Evolutionary conservation across 1,284 basidiomycete species (phyloP), one percentile per base, ranked within the genome.

Genomic region (Exsudoporus floridanus): DNA sequence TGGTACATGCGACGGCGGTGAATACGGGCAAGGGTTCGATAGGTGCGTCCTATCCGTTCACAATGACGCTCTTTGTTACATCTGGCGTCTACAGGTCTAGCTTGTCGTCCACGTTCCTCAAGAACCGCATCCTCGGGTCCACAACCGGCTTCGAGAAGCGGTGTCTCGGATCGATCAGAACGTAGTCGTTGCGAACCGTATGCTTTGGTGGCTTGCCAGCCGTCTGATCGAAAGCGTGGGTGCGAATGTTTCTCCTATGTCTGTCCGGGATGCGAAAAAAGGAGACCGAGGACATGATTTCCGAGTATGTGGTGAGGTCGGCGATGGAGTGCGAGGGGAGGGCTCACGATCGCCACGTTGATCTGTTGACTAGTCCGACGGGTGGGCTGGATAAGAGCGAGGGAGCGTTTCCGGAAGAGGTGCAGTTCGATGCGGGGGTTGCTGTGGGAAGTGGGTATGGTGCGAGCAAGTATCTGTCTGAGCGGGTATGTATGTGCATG

Each of bases 291-390:
- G 37, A 44, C 3, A 64, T 71, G 63, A 52, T 71, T 16, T 25
- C 45, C 34, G 66, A 63, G 52, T 67, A 67, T 10, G 34, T 55
- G n/a, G 13, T 49, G 27, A 34, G 14, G 18, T 34, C 9, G 30
- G 31, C 9, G 10, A 31, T 41, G 23, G 5, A 10, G 18, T 43
- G 19, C 8, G 9, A 25, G 34, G 16, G 33, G 23, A 28, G 7
- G 23, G 4, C 0, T 28, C 28, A 27, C 13, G 14, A 42, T 21
- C 27, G 33, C 10, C 47, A 58, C 14, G 54, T 64, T 2, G 54
- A 70, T 7, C 41, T 72, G 7, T 30, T 70, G 45, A 72, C 72
- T 0, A 69, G 70, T 5, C 60, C 69, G 5, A 70, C 70, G 7
- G 72, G 69, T 2, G 58, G 53, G 16, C 47, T 71, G 70, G 56